These are phyloP conservation scores for Endothia cerciana DNA, from an alignment of 2,329 filamentous ascomycete species.

Conservation along the genomic window DNA sequence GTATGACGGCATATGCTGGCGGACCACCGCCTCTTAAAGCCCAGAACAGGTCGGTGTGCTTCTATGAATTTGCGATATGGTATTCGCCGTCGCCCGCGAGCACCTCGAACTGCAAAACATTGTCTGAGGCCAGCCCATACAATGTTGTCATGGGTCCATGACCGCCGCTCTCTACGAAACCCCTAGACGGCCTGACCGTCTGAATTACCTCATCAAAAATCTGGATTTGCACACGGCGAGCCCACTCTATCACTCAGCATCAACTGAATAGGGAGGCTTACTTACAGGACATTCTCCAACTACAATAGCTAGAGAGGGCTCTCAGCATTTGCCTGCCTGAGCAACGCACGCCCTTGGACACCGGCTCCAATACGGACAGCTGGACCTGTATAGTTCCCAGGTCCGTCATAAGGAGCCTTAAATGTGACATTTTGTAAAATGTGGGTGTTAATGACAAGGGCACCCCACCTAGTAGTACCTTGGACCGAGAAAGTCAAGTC, in stretches of 20 bases:
- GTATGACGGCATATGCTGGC: constrained; percentile 55
- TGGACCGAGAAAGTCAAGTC: constrained; percentile 61
- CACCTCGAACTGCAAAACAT: constrained; percentile 11
- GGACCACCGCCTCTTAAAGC: constrained; percentile 57
- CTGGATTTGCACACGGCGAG: no score
- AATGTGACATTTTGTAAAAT: constrained; percentile 44
- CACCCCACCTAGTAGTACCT: constrained; percentile 66
- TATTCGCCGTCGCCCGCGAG: constrained; percentile 49
- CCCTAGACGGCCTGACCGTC: constrained; percentile 63
- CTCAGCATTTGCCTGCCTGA: background rate
- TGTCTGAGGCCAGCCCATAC: constrained; percentile 27
- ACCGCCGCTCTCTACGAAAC: constrained; percentile 63
- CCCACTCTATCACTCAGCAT: background rate
- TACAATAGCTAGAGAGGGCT: background rate
- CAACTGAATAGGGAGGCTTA: background rate
- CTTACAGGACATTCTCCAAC: background rate
- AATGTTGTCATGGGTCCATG: constrained; percentile 52
- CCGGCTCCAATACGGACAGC: background rate
- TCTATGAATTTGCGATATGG: constrained; percentile 44
- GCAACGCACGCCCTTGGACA: background rate
- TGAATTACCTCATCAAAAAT: background rate
- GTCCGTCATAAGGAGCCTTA: background rate
- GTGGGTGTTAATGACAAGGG: constrained; percentile 61
- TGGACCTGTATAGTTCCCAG: background rate
- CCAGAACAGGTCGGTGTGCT: constrained; percentile 60